Evolutionary conservation across 1,284 basidiomycete genomes (phyloP), one percentile per base, ranked within the genome.

Genomic region (Cutaneotrichosporon cavernicola): DNA sequence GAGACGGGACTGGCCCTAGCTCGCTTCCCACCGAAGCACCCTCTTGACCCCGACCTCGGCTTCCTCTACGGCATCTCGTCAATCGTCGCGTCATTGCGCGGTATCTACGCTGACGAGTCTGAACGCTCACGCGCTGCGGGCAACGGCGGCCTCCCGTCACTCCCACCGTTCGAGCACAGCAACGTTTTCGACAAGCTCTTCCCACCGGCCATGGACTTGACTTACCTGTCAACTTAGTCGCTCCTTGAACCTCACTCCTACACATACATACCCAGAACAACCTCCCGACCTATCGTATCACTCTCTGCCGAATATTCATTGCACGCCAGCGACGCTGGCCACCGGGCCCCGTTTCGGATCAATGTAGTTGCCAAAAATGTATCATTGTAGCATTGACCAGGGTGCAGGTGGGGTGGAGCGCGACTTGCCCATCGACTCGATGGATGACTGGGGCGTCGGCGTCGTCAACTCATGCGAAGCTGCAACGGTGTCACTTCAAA

Each of bases 41-140:
- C 89, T 5, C 87, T 90, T 36, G 86, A 90, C 75, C 91, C 97
- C 10, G 96, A 99, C 79, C 88, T 91, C 61, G 96, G 96, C 10
- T 99, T 98, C 81, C 81, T 98, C 47, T 93, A 90, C 75, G 96
- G 96, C 2, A 81, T 99, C 74, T 89, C 89, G 83, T 93, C 86
- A 73, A 82, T 99, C 46, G 85, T 88, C 46, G 85, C 84, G 72
- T 83, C 89, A 36, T 80, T 97, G 70, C 88, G 89, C 75, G 85
- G 83, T 62, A 91, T 95, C 36, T 97, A 91, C 89, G 88, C 90
- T 65, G 85, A 89, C 65, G 91, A 95, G 79, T 72, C 72, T 63
- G 72, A 73, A 58, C 63, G 67, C 40, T 69, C 70, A 46, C 63
- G 65, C 18, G 64, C 60, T 14, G 52, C 43, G 7, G 63, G 53